These are phyloP conservation scores for Flaveria linearis DNA, from an alignment of 129 eudicot genomes.

Conservation along the genomic window DNA sequence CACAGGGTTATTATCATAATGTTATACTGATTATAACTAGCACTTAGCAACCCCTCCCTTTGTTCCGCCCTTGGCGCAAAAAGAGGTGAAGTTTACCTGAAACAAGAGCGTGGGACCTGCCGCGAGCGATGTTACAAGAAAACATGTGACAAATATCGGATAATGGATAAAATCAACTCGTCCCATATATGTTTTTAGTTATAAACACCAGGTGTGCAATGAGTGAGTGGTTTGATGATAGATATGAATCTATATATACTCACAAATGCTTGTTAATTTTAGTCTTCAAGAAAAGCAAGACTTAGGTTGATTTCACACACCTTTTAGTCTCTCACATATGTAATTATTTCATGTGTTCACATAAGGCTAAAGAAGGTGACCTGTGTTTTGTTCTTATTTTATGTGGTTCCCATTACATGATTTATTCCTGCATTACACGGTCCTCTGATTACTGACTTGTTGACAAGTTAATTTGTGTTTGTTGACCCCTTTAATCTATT, in stretches of 20 bases:
- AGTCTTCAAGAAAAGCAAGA: not conserved
- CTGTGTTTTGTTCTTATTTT: not conserved
- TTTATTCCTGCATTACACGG: not conserved
- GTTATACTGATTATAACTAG: too few relatives aligned
- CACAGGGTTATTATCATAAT: too few relatives aligned
- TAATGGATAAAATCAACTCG: not conserved
- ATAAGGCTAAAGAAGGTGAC: not conserved
- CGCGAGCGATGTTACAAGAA: not conserved
- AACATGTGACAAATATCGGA: slow-evolving; percentile 12
- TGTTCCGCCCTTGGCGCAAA: too few relatives aligned
- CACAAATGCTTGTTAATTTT: not conserved
- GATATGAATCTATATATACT: not conserved
- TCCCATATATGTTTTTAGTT: slow-evolving; percentile 7
- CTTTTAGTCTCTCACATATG: not conserved
- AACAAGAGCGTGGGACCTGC: slow-evolving; percentile 20
- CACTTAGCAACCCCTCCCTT: too few relatives aligned
- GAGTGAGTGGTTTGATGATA: not conserved
- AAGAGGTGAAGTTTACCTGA: slow-evolving; percentile 17
- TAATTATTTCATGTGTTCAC: not conserved
- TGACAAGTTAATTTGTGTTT: not conserved
- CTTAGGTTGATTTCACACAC: not conserved
- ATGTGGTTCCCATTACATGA: not conserved
- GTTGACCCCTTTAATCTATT: not conserved
- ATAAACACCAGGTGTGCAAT: not conserved
- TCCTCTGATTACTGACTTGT: not conserved